A percentile compares a stretch with the other conserved stretches of the same genome.
These are phyloP conservation scores for Arthrobotrys sphaeroides DNA, from an alignment of 2,329 filamentous ascomycete genomes.

Conservation along the genomic window DNA sequence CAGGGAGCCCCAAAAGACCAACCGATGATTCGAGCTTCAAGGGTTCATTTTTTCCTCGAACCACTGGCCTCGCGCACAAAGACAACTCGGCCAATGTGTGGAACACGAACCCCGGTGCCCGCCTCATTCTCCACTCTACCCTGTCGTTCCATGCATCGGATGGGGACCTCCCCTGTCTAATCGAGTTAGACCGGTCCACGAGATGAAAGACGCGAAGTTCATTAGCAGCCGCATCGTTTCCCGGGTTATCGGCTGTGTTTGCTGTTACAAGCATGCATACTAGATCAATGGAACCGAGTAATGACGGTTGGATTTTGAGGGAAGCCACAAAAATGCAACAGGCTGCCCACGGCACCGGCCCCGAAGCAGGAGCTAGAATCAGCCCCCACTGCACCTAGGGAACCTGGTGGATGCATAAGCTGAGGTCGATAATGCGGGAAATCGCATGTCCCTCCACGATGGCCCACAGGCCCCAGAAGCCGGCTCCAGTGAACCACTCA, in stretches of 20 bases:
- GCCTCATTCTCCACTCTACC: slow-evolving; percentile 24
- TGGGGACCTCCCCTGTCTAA: slow-evolving; percentile 25
- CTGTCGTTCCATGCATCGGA: slow-evolving; percentile 15
- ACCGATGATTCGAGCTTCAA: slow-evolving; percentile 8
- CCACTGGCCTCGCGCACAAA: neutral
- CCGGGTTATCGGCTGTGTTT: slow-evolving; percentile 45
- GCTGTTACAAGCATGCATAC: slow-evolving; percentile 29
- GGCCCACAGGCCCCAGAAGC: slow-evolving; percentile 11
- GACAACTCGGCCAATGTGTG: slow-evolving; percentile 28
- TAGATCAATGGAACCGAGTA: slow-evolving; percentile 29
- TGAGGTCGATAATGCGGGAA: slow-evolving; percentile 16
- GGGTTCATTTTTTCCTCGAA: neutral
- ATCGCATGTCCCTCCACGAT: slow-evolving; percentile 1
- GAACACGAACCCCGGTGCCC: slow-evolving; percentile 17
- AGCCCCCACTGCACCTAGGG: slow-evolving; percentile 28
- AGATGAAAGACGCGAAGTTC: neutral
- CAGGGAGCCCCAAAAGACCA: neutral
- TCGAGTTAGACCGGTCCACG: slow-evolving; percentile 28
- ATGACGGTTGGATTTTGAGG: slow-evolving; percentile 25
- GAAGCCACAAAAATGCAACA: slow-evolving; percentile 49
- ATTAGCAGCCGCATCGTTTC: slow-evolving; percentile 18
- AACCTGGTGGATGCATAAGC: slow-evolving; percentile 17
- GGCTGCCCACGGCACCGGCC: slow-evolving; percentile 19
- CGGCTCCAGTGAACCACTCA: slow-evolving; percentile 4
- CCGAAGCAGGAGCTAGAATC: slow-evolving; percentile 1